These are phyloP conservation scores for Cyberlindnera meyerae DNA, from an alignment of 805 yeast genomes.

Conservation along the genomic window DNA sequence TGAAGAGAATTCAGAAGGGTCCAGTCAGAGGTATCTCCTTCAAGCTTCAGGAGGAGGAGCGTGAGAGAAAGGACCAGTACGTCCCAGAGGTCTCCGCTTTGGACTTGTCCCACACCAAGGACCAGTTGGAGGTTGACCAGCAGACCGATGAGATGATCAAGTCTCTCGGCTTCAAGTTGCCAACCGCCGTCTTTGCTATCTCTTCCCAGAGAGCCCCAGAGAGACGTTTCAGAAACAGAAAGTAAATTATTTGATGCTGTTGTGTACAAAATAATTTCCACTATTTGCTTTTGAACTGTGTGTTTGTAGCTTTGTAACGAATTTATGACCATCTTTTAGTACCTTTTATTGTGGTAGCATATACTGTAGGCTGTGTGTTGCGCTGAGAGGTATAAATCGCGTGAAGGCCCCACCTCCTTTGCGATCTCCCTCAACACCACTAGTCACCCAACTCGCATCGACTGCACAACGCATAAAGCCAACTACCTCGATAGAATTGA, in stretches of 20 bases:
- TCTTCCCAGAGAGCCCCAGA: conserved; percentile 82
- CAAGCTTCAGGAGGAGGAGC: conserved; percentile 99
- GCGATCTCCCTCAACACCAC: no score
- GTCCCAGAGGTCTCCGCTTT: conserved; percentile 99
- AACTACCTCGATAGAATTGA: no score
- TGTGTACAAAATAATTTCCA: conserved; percentile 14
- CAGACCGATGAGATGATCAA: conserved; percentile 95
- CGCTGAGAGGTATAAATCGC: no score
- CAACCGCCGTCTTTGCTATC: conserved; percentile 79
- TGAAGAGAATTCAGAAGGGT: conserved; percentile 99
- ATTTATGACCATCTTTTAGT: no score
- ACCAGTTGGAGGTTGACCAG: conserved; percentile 93
- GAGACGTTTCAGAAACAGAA: conserved; percentile 91
- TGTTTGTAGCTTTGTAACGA: no score
- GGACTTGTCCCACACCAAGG: conserved; percentile 94
- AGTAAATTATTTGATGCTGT: conserved; percentile 36
- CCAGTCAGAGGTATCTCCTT: conserved; percentile 99
- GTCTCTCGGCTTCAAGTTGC: conserved; percentile 86
- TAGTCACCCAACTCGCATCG: no score
- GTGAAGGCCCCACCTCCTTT: no score
- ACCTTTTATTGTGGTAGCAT: no score
- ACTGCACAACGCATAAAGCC: no score
- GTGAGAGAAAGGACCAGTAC: conserved; percentile 99
- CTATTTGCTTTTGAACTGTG: no score
- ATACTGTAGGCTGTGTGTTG: no score